Evolutionary conservation across 257 asterid species (phyloP), one percentile per base, ranked within the genome.

Genomic region (Primulina eburnea): DNA sequence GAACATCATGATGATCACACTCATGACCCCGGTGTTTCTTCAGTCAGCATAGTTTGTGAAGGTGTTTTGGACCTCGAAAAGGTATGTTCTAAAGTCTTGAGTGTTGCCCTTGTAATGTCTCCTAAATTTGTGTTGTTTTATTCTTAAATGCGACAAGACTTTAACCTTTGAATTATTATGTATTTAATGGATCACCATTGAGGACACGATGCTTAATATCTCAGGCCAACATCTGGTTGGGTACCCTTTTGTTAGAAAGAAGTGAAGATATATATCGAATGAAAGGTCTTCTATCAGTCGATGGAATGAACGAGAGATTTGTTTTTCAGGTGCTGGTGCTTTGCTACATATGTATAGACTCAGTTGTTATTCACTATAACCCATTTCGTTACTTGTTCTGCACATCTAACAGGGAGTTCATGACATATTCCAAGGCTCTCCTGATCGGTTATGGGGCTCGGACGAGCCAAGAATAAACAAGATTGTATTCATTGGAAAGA

Each of bases 191-290:
- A 57, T 14, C 24, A 50, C 57, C 20, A 43, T 63, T 29, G 24
- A 67, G 53, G 20, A 18, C 32, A 70, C 24, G 29, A 43, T 69
- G 32, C 61, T 47, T 71, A 65, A 61, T 72, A 68, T 73, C 58
- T 79, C 95, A 94, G 99, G 97, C 99, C 24, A 94, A 94, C 85
- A 67, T 83, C 69, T 94, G 99, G 99, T 86, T 94, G 58, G 97
- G 97, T 30, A 88, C 82, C 55, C 81, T 94, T 65, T 76, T 94
- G 78, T 12, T 91, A 68, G 99, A 91, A 63, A 78, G 90, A 78
- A 94, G 97, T 4, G 97, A 94, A 62, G 97, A 94, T 78, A 89
- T 94, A 76, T 94, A 94, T 72, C 81, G 99, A 64, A 91, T 94
- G 99, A 91, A 94, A 74, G 99, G 99, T 65, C 95, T 94, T 63